These are phyloP conservation scores for Musa troglodytarum DNA, from an alignment of 176 grass and related monocot genomes.

Conservation along the genomic window DNA sequence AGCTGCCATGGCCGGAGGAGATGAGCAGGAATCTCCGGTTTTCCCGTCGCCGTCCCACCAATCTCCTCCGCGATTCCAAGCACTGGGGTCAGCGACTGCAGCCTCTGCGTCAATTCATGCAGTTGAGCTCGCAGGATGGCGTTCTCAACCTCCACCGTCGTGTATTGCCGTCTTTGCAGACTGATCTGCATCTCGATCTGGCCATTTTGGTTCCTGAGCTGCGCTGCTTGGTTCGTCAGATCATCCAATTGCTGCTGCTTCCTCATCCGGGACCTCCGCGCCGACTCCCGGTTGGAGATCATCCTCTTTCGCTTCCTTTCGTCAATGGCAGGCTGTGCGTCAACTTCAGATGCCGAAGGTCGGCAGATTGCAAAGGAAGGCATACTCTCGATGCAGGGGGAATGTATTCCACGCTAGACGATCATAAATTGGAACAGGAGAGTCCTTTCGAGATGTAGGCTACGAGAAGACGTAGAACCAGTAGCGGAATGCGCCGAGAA, in stretches of 20 bases:
- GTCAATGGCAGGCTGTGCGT: slow-evolving; percentile 17
- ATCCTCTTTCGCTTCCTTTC: slow-evolving; percentile 62
- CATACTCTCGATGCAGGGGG: not conserved
- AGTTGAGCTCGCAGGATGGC: slow-evolving; percentile 43
- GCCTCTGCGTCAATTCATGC: slow-evolving; percentile 51
- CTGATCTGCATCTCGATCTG: slow-evolving; percentile 36
- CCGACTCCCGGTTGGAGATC: slow-evolving; percentile 89
- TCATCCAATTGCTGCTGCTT: slow-evolving; percentile 93
- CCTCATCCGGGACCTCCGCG: slow-evolving; percentile 58
- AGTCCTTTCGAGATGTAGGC: slow-evolving; percentile 9
- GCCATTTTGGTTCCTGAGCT: slow-evolving; percentile 56
- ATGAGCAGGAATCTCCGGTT: slow-evolving; percentile 45
- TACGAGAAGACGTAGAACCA: slow-evolving; percentile 98
- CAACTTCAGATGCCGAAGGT: not conserved
- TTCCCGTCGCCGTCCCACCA: slow-evolving; percentile 56
- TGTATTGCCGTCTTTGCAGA: slow-evolving; percentile 33
- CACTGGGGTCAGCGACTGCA: slow-evolving; percentile 64
- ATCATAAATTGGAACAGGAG: not conserved
- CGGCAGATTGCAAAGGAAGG: not conserved
- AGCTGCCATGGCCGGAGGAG: slow-evolving; percentile 79
- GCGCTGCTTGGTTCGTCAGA: slow-evolving; percentile 55
- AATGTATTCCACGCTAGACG: not conserved
- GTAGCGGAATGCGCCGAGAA: slow-evolving; percentile 97
- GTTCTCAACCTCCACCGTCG: slow-evolving; percentile 55
- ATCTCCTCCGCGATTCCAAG: slow-evolving; percentile 59